Base-by-base conservation (phyloP, 2,329 filamentous ascomycete species). In the Diaporthe sp. region DNA sequence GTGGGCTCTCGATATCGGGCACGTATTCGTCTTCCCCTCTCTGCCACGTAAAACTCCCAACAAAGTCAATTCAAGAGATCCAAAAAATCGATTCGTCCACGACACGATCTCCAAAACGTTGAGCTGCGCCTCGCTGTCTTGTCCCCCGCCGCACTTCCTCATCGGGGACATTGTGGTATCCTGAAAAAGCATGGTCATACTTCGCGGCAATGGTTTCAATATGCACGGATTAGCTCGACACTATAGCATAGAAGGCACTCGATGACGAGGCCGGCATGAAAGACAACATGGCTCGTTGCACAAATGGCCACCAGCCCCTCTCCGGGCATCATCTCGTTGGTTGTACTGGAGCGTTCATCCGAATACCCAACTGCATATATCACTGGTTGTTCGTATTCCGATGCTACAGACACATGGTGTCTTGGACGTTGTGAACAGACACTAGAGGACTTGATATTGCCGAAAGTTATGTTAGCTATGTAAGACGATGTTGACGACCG, bases 151-250 rank as follows among this genome's bases (percentile, higher is more conserved):
- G 65, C 34, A 10, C 31, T 55, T 70, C 65, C 65, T 5, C 65
- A 70, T n/a, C 25, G 13, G 65, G n/a, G 31, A 7, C n/a, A 20
- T 22, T 53, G 31, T 55, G 34, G 34, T 28, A 70, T 25, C 49
- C 34, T 53, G 34, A 28, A 70, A 70, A 70, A 28, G 49, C n/a
- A 42, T 28, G 49, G 65, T 70, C 34, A 70, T 53, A 22, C 65
- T 70, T 55, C 49, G 55, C 65, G 49, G 34, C 49, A 70, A 42
- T 55, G 65, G 65, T 70, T 53, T 55, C 49, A 70, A 70, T 55
- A 55, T 55, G 65, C 65, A 70, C 47, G 34, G n/a, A 28, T 70
- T 55, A 70, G 65, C 65, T 70, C 65, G 34, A 25, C n/a, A 42
- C 65, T 70, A 70, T 28, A 31, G 10, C 65, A 31, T 39, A 2